Evolutionary conservation across 768 basidiomycete species (phyloP), one percentile per base, ranked within the genome.

Genomic region (Neoboletus brunneissimus): DNA sequence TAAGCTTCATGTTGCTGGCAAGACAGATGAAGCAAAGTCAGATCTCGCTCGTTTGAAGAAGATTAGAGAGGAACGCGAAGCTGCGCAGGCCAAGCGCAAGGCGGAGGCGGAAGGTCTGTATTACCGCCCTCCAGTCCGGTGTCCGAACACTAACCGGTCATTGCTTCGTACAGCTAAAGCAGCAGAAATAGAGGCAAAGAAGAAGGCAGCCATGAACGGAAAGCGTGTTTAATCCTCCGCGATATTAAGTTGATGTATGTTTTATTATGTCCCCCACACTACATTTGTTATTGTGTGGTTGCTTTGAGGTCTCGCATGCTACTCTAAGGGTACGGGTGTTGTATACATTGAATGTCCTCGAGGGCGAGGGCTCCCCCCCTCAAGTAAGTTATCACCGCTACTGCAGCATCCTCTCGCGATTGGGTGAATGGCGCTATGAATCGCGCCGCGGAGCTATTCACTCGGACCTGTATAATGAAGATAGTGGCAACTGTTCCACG

Each of bases 1-100:
- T 9, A 61, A 89, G 89, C 77, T 89, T 32, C 89, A 92, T 64
- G 50, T 76, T 16, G 77, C 82, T 71, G 95, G 95, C 57, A 90
- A 97, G 84, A 98, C 95, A 0, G 86, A 88, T 35, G 81, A 97
- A 70, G 94, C 95, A 20, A 90, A 94, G 75, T 72, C 86, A 4
- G 95, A 98, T 72, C 84, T 98, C 48, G 83, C 88, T 20, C 83
- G 95, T 35, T 82, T 98, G 16, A 83, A 84, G 45, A 89, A 87
- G 83, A 91, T 98, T 66, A 83, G 83, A 57, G 87, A 84, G 53
- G 91, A 96, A 57, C 87, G 95, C 48, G 94, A 94, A 59, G 88
- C 85, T 41, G 94, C 94, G 1, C 86, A 86, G 46, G 90, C 89
- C 2, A 91, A 88, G 79, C 79, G 94, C 53, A 85, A 91, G 75